Conservation (phyloP, 139 green algal species). For the Asterochloris erici region DNA sequence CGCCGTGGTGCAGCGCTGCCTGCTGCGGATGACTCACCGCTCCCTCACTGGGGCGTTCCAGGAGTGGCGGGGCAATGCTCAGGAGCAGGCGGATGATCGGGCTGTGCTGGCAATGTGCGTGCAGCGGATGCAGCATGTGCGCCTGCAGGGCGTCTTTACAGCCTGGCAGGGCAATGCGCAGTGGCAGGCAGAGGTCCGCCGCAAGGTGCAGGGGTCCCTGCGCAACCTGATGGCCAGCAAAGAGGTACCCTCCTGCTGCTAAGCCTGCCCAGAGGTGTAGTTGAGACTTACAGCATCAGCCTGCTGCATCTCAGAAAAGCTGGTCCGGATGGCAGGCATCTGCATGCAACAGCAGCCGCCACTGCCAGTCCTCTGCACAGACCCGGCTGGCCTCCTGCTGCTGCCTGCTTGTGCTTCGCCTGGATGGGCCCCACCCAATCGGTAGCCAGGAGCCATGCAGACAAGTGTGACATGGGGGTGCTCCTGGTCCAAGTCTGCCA, state of each 20-base stretch:
- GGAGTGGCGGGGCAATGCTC: slow-evolving; percentile 15
- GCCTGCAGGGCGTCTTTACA: background rate
- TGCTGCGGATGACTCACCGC: slow-evolving; percentile 7
- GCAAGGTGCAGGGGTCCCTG: slow-evolving; percentile 9
- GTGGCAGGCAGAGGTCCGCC: background rate
- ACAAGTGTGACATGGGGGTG: too few species aligned
- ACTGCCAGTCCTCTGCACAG: too few species aligned
- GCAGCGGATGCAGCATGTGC: slow-evolving; percentile 2
- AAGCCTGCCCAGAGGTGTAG: too few species aligned
- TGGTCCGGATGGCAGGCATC: too few species aligned
- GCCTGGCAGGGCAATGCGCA: slow-evolving; percentile 3
- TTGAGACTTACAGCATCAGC: too few species aligned
- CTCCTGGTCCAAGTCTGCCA: too few species aligned
- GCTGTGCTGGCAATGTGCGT: slow-evolving; percentile 11
- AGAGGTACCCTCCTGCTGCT: background rate
- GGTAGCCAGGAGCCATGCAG: too few species aligned
- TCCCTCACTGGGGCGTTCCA: slow-evolving; percentile 4
- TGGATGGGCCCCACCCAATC: too few species aligned
- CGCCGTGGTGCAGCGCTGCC: background rate
- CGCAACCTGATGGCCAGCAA: background rate
- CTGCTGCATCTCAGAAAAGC: too few species aligned
- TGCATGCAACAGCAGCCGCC: too few species aligned
- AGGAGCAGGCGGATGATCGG: slow-evolving; percentile 9
- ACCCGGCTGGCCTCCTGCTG: too few species aligned
- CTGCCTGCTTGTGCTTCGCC: too few species aligned